Evolutionary conservation across 495 filamentous ascomycete genomes (phyloP).

Genomic region (Daldinia bambusicola): DNA sequence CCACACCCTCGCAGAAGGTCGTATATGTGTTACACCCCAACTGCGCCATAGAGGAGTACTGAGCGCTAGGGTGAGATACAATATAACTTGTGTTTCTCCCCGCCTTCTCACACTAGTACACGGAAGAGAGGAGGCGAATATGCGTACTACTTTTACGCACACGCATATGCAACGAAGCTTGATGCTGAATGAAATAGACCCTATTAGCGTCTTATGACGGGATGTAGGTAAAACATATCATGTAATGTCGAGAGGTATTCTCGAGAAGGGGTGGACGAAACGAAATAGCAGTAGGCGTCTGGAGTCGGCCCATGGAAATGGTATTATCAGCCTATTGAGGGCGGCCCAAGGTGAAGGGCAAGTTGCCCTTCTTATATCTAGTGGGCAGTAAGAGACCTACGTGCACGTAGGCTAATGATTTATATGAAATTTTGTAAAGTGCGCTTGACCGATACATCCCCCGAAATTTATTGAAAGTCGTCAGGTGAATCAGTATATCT

Average conservation of each 20-base stretch:
- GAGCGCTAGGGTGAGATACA: neutral
- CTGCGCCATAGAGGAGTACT: constrained; percentile 75
- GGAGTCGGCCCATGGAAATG: constrained; percentile 8
- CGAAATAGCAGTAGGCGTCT: constrained; percentile 2
- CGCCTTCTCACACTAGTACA: no score
- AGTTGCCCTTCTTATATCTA: neutral
- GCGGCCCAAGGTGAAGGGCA: neutral
- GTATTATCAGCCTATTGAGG: neutral
- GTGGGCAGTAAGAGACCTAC: neutral
- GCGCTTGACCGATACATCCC: no score
- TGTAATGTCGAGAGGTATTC: neutral
- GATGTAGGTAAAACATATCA: neutral
- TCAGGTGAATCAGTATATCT: no score
- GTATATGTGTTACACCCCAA: constrained; percentile 97
- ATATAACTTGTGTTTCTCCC: no score
- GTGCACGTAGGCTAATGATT: neutral
- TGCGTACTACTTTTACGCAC: neutral
- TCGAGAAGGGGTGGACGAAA: neutral
- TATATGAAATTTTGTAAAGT: neutral
- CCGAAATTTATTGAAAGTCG: no score
- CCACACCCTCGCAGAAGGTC: constrained; percentile 61
- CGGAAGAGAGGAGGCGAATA: neutral
- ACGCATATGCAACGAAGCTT: neutral
- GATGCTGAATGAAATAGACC: neutral
- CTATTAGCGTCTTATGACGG: neutral